Base-by-base conservation (phyloP, 2,329 filamentous ascomycete genomes). In the Juglanconis juglandina region DNA sequence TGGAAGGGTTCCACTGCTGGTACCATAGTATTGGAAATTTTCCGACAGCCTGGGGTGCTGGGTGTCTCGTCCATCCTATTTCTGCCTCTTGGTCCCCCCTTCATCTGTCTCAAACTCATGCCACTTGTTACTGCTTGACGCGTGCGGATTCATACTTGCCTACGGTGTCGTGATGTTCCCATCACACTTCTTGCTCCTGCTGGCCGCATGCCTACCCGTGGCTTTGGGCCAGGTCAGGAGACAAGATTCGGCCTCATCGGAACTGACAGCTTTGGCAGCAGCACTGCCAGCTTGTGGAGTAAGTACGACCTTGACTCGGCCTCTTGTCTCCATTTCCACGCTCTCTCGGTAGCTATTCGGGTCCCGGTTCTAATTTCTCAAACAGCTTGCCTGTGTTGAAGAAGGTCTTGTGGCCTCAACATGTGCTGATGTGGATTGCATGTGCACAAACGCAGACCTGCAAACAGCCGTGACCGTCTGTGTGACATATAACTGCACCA, bases 281-380 rank as follows among this genome's bases (percentile, higher is more conserved):
- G 60, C 49, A 4, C 53, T 62, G 35, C 60, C 60, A 30, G 7
- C 53, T 17, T 62, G 60, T 32, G 60, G 60, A 34, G 60, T 62
- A 56, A 60, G 60, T 37, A 17, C 44, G 17, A 17, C 17, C 17
- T 46, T 46, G 44, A 46, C 44, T 46, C 44, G 14, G 1, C 2
- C 17, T 17, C 5, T 30, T n/a, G 17, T n/a, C 17, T n/a, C 14
- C 44, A 13, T n/a, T n/a, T 4, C 5, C 17, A 46, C 44, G 35
- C 24, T 44, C 13, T 8, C 39, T 32, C 51, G 17, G 17, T 17
- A 17, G 17, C 5, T 24, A 32, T 47, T 10, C 14, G 5, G 17
- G 30, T 14, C 53, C 4, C 4, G n/a, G 3, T 32, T 17, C 49
- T 57, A 39, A 34, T 35, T 24, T 39, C 13, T 42, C n/a, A 7